Conservation (phyloP, 208 protist genomes). For the Novymonas esmeraldas region DNA sequence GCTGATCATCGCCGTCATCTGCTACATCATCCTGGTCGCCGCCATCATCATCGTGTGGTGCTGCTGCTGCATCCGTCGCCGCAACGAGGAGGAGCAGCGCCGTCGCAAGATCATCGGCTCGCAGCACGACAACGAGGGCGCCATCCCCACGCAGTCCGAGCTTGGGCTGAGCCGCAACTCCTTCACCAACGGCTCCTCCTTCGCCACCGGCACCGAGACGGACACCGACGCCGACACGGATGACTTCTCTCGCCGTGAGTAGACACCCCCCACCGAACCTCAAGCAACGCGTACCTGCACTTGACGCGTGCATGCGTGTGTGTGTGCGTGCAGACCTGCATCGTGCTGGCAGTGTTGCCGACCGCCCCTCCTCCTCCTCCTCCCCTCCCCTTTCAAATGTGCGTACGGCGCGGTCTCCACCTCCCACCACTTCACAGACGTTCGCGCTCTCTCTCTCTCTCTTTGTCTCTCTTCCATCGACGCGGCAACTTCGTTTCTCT, state of each 20-base stretch:
- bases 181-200: constrained; percentile 2
- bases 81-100: constrained; percentile 32
- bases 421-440: no score
- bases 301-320: no score
- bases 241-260: neutral
- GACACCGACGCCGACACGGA: neutral
- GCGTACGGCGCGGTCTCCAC: no score
- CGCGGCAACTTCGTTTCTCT: no score
- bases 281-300: no score
- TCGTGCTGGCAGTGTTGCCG: no score
- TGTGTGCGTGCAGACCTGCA: no score
- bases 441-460: no score
- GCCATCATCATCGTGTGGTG: constrained; percentile 54
- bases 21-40: constrained; percentile 40
- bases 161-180: constrained; percentile 42
- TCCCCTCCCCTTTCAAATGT: no score
- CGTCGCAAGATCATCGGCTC: constrained; percentile 23
- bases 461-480: no score
- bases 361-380: no score
- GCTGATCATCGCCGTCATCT: constrained; percentile 44
- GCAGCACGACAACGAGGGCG: constrained; percentile 32
- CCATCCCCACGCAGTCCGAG: constrained; percentile 55
- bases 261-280: no score
- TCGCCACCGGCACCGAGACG: neutral
- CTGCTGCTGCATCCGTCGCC: constrained; percentile 40